Conservation (phyloP, 208 protist species). For the Trypanosoma conorhini region DNA sequence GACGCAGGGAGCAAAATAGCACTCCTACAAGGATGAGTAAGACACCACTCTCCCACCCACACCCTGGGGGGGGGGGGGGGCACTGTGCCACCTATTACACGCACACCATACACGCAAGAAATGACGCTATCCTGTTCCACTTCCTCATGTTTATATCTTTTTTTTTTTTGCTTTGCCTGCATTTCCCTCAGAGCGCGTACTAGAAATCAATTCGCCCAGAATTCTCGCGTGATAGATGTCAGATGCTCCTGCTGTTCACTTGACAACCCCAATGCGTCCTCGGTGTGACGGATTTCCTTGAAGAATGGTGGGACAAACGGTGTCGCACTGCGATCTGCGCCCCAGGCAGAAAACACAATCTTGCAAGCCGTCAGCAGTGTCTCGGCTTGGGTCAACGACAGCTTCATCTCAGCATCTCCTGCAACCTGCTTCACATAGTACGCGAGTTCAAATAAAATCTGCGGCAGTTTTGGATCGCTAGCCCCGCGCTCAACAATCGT, state of each 20-base stretch:
- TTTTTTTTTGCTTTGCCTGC: neutral
- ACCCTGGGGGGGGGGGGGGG: neutral
- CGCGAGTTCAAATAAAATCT: constrained; percentile 65
- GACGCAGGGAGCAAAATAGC: neutral
- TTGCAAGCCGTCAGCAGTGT: constrained; percentile 71
- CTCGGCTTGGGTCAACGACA: constrained; percentile 62
- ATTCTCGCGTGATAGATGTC: constrained; percentile 62
- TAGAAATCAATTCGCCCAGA: constrained; percentile 28
- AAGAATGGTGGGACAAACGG: constrained; percentile 77
- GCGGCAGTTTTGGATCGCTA: constrained; percentile 50
- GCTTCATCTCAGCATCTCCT: constrained; percentile 17
- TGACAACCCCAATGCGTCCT: constrained; percentile 55
- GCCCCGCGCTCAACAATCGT: constrained; percentile 84
- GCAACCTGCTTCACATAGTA: constrained; percentile 46
- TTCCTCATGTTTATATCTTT: neutral
- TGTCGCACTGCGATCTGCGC: constrained; percentile 46
- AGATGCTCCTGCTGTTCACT: constrained; percentile 56
- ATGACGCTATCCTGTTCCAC: neutral
- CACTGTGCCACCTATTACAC: neutral
- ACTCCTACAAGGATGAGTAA: neutral
- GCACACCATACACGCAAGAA: neutral
- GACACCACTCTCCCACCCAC: neutral
- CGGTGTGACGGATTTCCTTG: constrained; percentile 52
- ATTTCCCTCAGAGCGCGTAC: neutral
- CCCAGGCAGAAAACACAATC: constrained; percentile 82